phyloP scores from a whole-genome alignment of 1,284 basidiomycete genomes.

The Malassezia obtusa region DNA sequence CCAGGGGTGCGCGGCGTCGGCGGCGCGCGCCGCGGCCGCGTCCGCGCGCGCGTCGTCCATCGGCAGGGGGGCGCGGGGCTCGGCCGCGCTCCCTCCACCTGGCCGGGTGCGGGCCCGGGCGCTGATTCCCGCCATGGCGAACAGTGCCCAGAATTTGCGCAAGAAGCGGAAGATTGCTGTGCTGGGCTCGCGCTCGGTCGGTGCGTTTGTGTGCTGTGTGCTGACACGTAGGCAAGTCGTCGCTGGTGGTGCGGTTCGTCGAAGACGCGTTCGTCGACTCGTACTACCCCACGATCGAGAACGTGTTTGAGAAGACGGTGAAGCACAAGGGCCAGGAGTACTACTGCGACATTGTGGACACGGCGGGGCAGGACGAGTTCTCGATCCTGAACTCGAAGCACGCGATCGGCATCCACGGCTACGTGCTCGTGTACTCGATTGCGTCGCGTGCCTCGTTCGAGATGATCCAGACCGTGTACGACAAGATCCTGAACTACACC shows the following conservation, averaged over 20 bases:
- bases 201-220: slow-evolving; percentile 15
- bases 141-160: slow-evolving; percentile 20
- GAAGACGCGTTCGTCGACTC: slow-evolving; percentile 57
- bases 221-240: slow-evolving; percentile 60
- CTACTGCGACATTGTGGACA: slow-evolving; percentile 95
- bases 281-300: slow-evolving; percentile 93
- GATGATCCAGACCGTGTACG: slow-evolving; percentile 87
- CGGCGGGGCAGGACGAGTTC: slow-evolving; percentile 87
- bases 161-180: slow-evolving; percentile 47
- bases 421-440: slow-evolving; percentile 88
- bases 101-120: too few species aligned
- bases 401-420: slow-evolving; percentile 72
- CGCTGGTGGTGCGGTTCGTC: slow-evolving; percentile 52
- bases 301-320: slow-evolving; percentile 73
- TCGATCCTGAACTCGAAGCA: slow-evolving; percentile 71
- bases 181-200: slow-evolving; percentile 44
- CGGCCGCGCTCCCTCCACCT: too few species aligned
- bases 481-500: slow-evolving; percentile 93
- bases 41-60: too few species aligned
- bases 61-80: too few species aligned
- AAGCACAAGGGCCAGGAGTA: slow-evolving; percentile 74
- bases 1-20: not conserved
- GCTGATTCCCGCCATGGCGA: too few species aligned
- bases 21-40: too few species aligned
- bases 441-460: slow-evolving; percentile 84